phyloP scores from a whole-genome alignment of 257 asterid species.

The Capsicum rhomboideum region DNA sequence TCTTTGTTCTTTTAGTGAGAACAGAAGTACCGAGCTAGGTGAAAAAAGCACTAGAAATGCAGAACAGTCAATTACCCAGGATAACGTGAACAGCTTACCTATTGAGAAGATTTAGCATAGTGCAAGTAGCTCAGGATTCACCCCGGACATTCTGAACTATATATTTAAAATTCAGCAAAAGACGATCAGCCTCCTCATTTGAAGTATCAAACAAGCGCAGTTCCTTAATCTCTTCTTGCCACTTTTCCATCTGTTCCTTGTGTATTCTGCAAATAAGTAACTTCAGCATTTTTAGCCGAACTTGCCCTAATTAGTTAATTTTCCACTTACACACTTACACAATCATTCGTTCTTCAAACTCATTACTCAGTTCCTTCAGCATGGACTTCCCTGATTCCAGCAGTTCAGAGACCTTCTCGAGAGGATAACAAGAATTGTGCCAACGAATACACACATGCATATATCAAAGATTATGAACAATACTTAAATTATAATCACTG shows the following conservation, averaged over 20 bases:
- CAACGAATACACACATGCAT: not conserved
- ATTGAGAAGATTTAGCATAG: not conserved
- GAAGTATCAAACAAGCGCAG: slow-evolving; percentile 65
- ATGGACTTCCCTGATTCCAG: slow-evolving; percentile 84
- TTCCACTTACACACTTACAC: slow-evolving; percentile 39
- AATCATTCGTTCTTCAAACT: slow-evolving; percentile 72
- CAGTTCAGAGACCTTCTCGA: slow-evolving; percentile 67
- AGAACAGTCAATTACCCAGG: not conserved
- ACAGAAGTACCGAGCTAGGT: not conserved
- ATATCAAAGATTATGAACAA: not conserved
- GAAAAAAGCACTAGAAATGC: not conserved
- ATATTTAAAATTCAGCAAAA: slow-evolving; percentile 55
- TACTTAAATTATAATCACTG: not conserved
- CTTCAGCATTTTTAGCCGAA: slow-evolving; percentile 11
- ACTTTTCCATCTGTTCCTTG: slow-evolving; percentile 79
- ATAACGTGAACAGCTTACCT: not conserved
- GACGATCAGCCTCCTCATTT: slow-evolving; percentile 61
- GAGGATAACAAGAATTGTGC: slow-evolving; percentile 13
- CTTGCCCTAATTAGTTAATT: not conserved
- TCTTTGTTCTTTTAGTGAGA: not conserved
- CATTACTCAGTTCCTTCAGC: slow-evolving; percentile 71
- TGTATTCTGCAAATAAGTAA: slow-evolving; percentile 43
- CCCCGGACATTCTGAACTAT: slow-evolving; percentile 47
- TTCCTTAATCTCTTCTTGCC: slow-evolving; percentile 89
- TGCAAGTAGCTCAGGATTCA: slow-evolving; percentile 18